Percentiles rank a stretch among this genome's conserved stretches.
These are phyloP conservation scores for Zasmidium angulare DNA, from an alignment of 2,329 filamentous ascomycete species.

Conservation along the genomic window DNA sequence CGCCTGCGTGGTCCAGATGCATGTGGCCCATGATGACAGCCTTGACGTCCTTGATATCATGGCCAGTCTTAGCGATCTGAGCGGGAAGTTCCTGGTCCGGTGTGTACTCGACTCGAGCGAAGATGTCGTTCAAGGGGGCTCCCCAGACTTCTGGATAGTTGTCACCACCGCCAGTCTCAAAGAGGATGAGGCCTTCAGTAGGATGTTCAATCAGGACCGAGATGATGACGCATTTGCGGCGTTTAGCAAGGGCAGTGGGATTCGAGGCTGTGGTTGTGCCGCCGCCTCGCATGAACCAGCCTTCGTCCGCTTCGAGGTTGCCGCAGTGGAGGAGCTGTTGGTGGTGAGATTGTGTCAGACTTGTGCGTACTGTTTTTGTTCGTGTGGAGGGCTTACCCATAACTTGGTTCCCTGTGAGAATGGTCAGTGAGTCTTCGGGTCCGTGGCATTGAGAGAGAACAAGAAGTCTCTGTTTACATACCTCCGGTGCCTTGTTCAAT, in stretches of 20 bases:
- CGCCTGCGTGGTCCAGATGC: constrained; percentile 39
- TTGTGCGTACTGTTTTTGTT: not conserved
- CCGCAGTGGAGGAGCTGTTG: constrained; percentile 35
- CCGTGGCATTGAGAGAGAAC: too few relatives aligned
- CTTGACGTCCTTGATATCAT: constrained; percentile 38
- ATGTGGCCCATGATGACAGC: constrained; percentile 40
- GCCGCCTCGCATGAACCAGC: constrained; percentile 37
- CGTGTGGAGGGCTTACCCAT: constrained; percentile 26
- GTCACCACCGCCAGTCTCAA: constrained; percentile 37
- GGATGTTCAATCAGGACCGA: constrained; percentile 32
- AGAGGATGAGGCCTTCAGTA: constrained; percentile 38
- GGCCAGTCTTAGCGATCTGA: constrained; percentile 29
- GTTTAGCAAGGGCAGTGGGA: constrained; percentile 26
- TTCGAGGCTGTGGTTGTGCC: constrained; percentile 32
- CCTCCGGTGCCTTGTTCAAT: not conserved
- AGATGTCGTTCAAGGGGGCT: constrained; percentile 35
- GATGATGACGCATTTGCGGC: constrained; percentile 35
- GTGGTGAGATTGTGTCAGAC: not conserved
- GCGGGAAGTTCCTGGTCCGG: constrained; percentile 22
- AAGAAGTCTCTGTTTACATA: not conserved
- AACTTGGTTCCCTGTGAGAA: constrained; percentile 36
- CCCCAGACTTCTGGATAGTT: constrained; percentile 34
- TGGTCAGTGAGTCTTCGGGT: too few relatives aligned
- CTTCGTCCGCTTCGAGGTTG: constrained; percentile 38
- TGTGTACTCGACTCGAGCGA: constrained; percentile 31